Conservation (phyloP, 2,329 filamentous ascomycete species). For the Madurella mycetomatis region DNA sequence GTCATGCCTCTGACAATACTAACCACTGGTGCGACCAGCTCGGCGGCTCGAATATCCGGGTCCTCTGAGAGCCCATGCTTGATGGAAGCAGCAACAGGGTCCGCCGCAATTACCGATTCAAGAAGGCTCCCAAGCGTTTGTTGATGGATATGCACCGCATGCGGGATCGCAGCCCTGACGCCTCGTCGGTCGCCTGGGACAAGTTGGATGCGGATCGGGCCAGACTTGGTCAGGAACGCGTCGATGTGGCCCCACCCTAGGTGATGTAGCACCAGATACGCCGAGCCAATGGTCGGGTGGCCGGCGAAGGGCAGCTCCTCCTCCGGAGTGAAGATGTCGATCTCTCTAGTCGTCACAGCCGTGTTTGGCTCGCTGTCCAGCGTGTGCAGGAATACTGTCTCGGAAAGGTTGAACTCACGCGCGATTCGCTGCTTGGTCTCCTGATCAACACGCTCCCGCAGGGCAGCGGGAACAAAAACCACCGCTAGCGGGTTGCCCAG, state of each 20-base stretch:
- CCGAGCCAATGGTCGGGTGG: conserved; percentile 57
- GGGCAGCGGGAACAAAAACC: conserved; percentile 45
- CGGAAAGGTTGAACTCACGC: conserved; percentile 60
- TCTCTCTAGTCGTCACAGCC: conserved; percentile 31
- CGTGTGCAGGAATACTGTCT: conserved; percentile 59
- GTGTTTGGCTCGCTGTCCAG: conserved; percentile 25
- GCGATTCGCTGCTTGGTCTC: conserved; percentile 55
- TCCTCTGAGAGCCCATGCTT: conserved; percentile 31
- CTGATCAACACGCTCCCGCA: conserved; percentile 41
- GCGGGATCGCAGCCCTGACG: conserved; percentile 62
- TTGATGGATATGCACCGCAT: conserved; percentile 60
- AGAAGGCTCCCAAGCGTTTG: conserved; percentile 35
- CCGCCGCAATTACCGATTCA: conserved; percentile 25
- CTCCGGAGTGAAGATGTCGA: conserved; percentile 56
- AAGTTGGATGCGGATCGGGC: conserved; percentile 45
- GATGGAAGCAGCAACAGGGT: conserved; percentile 24
- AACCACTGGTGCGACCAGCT: conserved; percentile 45
- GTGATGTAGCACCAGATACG: conserved; percentile 43
- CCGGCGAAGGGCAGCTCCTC: conserved; percentile 58
- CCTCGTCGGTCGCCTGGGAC: conserved; percentile 37
- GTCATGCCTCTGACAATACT: conserved; percentile 71
- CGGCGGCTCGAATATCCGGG: conserved; percentile 31
- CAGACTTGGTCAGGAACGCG: conserved; percentile 52
- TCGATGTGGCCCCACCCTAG: conserved; percentile 32
- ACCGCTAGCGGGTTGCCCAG: conserved; percentile 59